Evolutionary conservation across 257 asterid species (phyloP), one percentile per base, ranked within the genome.

Genomic region (Solanum tarijense): DNA sequence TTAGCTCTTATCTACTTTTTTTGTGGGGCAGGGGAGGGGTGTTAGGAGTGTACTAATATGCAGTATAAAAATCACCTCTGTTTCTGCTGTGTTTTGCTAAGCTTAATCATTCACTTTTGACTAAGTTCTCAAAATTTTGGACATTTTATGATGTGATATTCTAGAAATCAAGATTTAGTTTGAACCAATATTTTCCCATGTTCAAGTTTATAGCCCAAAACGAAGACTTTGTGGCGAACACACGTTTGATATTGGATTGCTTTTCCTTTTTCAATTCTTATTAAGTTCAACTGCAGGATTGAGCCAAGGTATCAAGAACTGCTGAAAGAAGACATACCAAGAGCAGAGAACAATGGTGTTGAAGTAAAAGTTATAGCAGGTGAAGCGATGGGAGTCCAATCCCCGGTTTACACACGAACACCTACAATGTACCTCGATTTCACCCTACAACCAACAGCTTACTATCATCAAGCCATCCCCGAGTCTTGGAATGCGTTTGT

Each of bases 401-500:
- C 99, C 65, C 95, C 93, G 0, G 98, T 95, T 39, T 94, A 94
- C 86, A 95, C 98, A 2, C 91, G 94, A 87, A 97, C 98, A 5
- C 98, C 98, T 20, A 95, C 98, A 23, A 95, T 96, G 98, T 97
- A 90, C 93, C 92, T 97, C 35, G 98, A 97, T 87, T 96, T 97
- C 95, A 91, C 91, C 12, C 87, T 97, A 9, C 87, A 91, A 68
- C 96, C 96, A 12, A 79, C 86, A 38, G 48, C 98, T 27, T 91
- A 96, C 35, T 83, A 90, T 71, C 96, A 97, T 86, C 98, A 96
- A 89, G 60, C 78, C 88, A 94, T 94, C 88, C 98, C 98, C 0
- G 92, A 91, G 71, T 89, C 98, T 6, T 97, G 98, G 98, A 97
- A 94, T 9, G 93, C 96, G 0, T 97, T 97, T 7, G 96, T 90